Percentiles rank a stretch among this genome's conserved stretches.
These are phyloP conservation scores for Malassezia vespertilionis DNA, from an alignment of 1,284 basidiomycete genomes.

Conservation along the genomic window DNA sequence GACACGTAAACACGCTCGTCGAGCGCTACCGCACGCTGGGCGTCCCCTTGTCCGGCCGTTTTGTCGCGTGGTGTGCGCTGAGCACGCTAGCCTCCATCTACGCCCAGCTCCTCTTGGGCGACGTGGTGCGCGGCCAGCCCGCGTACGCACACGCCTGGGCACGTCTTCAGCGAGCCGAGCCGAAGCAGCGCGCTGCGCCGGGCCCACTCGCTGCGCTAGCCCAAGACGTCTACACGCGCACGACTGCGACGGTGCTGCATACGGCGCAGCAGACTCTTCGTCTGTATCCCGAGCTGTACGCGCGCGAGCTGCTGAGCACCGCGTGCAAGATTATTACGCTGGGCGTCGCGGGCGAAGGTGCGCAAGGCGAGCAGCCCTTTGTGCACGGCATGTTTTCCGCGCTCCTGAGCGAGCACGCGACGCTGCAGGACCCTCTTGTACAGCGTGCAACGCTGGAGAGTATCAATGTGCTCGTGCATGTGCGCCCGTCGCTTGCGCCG, in stretches of 20 bases:
- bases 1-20: constrained; percentile 55
- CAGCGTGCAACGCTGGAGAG: constrained; percentile 77
- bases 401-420: constrained; percentile 68
- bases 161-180: constrained; percentile 55
- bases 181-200: constrained; percentile 69
- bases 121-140: not conserved
- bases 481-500: constrained; percentile 67
- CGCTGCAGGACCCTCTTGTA: constrained; percentile 66
- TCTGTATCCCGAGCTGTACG: constrained; percentile 23
- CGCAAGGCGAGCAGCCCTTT: constrained; percentile 54
- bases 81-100: constrained; percentile 72
- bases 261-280: not conserved
- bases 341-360: constrained; percentile 63
- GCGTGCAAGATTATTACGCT: constrained; percentile 73
- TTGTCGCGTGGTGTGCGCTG: constrained; percentile 71
- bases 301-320: constrained; percentile 28
- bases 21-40: constrained; percentile 64
- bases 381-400: constrained; percentile 63
- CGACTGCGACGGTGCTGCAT: not conserved
- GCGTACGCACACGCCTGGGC: constrained; percentile 4
- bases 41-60: constrained; percentile 72
- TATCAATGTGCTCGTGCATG: constrained; percentile 67
- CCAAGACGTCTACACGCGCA: not conserved
- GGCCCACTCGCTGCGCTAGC: constrained; percentile 24
- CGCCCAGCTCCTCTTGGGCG: constrained; percentile 58